Conservation (phyloP, 2,329 filamentous ascomycete genomes). For the Colletotrichum sp. region DNA sequence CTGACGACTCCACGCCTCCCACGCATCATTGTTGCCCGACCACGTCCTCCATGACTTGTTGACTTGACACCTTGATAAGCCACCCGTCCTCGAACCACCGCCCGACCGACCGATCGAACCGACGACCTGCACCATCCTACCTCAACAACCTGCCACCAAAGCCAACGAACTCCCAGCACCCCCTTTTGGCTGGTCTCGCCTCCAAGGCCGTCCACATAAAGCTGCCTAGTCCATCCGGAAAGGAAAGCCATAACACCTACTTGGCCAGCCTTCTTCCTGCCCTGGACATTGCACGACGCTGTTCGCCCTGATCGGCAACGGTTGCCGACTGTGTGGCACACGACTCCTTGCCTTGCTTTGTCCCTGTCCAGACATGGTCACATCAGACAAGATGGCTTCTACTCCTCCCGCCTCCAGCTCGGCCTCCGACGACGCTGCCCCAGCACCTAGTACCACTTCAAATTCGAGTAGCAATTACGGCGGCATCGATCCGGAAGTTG, state of each 20-base stretch:
- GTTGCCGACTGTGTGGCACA: not conserved
- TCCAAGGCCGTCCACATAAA: not conserved
- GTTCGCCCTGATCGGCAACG: not conserved
- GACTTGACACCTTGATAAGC: not conserved
- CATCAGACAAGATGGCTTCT: not conserved
- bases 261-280: not conserved
- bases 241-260: not conserved
- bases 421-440: not conserved
- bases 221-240: not conserved
- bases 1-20: not conserved
- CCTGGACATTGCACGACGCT: not conserved
- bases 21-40: not conserved
- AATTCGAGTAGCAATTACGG: constrained; percentile 30
- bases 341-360: not conserved
- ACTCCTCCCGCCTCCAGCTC: not conserved
- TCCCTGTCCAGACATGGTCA: not conserved
- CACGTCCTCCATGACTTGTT: not conserved
- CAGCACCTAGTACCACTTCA: not conserved
- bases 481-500: constrained; percentile 39
- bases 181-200: not conserved
- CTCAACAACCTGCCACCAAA: not conserved
- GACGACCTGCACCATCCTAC: not conserved
- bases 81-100: not conserved
- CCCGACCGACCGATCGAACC: not conserved
- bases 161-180: not conserved